These are phyloP conservation scores for Citrus australasica DNA, from an alignment of 345 rosid genomes.

Conservation along the genomic window DNA sequence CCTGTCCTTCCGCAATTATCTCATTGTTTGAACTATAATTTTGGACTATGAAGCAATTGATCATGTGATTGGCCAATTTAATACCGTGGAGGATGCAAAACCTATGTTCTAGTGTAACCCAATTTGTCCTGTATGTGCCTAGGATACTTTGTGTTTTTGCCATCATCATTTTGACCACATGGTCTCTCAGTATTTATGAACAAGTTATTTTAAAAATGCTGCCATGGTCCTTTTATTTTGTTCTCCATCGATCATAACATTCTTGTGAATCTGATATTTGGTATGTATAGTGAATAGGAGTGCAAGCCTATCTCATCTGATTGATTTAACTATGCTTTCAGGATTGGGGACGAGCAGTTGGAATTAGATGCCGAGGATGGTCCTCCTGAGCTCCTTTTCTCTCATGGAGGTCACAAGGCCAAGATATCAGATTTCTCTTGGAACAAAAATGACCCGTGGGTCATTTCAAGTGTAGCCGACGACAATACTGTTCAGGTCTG, in stretches of 20 bases:
- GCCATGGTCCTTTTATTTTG: neutral
- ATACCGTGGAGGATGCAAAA: neutral
- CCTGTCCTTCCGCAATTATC: neutral
- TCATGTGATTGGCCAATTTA: neutral
- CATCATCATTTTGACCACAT: neutral
- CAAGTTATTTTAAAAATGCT: neutral
- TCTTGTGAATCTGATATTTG: neutral
- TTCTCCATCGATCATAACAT: too few species aligned
- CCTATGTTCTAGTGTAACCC: neutral
- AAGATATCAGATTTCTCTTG: constrained; percentile 83
- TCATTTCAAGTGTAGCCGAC: constrained; percentile 75
- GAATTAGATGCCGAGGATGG: constrained; percentile 81
- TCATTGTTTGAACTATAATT: neutral
- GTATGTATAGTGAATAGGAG: neutral
- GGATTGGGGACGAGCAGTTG: constrained; percentile 84
- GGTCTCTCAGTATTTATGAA: neutral
- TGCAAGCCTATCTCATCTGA: neutral
- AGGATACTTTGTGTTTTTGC: neutral
- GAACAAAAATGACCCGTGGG: constrained; percentile 73
- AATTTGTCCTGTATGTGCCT: neutral
- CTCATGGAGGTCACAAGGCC: constrained; percentile 83
- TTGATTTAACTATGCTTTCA: constrained; percentile 11
- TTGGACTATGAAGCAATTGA: neutral
- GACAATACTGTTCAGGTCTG: constrained; percentile 74
- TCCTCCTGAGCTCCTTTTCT: constrained; percentile 79